Percentiles rank a stretch among this genome's conserved stretches.
phyloP scores from a whole-genome alignment of 2,329 filamentous ascomycete species.

The Fusarium goolgardi region DNA sequence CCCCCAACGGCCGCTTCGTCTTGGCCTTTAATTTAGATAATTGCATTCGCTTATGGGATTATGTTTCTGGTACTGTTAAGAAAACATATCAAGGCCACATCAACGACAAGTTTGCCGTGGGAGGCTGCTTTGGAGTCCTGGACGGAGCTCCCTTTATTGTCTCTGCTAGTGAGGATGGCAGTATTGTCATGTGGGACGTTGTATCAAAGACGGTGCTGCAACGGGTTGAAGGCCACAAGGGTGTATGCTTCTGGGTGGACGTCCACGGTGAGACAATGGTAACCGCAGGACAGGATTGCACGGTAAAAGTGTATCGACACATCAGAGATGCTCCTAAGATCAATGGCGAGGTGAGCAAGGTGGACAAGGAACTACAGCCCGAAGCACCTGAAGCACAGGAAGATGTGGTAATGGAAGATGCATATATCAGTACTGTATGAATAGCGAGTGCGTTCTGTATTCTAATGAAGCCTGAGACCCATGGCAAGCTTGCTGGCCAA shows the following conservation, averaged over 20 bases:
- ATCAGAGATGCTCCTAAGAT: slow-evolving; percentile 24
- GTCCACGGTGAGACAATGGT: slow-evolving; percentile 67
- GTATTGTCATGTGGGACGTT: slow-evolving; percentile 90
- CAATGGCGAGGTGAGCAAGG: slow-evolving; percentile 34
- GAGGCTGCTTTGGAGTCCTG: slow-evolving; percentile 79
- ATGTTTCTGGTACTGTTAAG: slow-evolving; percentile 87
- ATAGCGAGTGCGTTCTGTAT: too few relatives aligned
- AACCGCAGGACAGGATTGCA: slow-evolving; percentile 67
- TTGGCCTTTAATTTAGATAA: slow-evolving; percentile 92
- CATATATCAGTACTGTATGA: slow-evolving; percentile 9
- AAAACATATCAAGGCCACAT: slow-evolving; percentile 97
- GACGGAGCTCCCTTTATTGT: slow-evolving; percentile 71
- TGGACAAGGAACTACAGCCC: slow-evolving; percentile 63
- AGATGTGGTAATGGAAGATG: slow-evolving; percentile 55
- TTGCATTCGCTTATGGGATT: slow-evolving; percentile 93
- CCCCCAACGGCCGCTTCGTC: slow-evolving; percentile 92
- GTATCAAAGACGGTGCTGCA: slow-evolving; percentile 86
- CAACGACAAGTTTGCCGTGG: slow-evolving; percentile 87
- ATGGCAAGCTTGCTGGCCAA: too few relatives aligned
- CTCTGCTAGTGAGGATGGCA: slow-evolving; percentile 88
- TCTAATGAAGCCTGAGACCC: too few relatives aligned
- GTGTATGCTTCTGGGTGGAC: slow-evolving; percentile 75
- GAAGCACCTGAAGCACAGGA: slow-evolving; percentile 59
- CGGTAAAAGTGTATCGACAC: slow-evolving; percentile 62
- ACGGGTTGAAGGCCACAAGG: slow-evolving; percentile 63